Evolutionary conservation across 2,329 filamentous ascomycete genomes (phyloP).

Genomic region (Fusarium secorum): DNA sequence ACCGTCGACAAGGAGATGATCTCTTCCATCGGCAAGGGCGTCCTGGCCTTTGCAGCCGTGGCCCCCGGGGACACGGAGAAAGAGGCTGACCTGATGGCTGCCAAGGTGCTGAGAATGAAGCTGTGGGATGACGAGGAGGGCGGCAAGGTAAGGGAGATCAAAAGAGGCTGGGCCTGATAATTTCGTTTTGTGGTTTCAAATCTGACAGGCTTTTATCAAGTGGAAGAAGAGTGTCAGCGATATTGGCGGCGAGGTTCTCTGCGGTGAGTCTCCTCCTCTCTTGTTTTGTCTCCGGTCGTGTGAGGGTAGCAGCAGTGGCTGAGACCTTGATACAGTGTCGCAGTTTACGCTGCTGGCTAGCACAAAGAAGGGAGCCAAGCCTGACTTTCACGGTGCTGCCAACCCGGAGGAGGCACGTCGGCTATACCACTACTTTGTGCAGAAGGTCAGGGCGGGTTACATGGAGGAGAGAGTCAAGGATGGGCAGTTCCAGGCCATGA

Average conservation of each 20-base stretch:
- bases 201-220: slow-evolving; percentile 52
- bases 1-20: slow-evolving; percentile 91
- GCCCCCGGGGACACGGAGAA: slow-evolving; percentile 90
- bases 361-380: slow-evolving; percentile 95
- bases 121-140: slow-evolving; percentile 87
- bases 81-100: slow-evolving; percentile 83
- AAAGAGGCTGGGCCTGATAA: background rate
- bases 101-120: slow-evolving; percentile 87
- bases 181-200: background rate
- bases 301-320: background rate
- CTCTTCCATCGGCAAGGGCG: slow-evolving; percentile 87
- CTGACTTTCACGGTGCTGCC: slow-evolving; percentile 91
- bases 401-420: slow-evolving; percentile 78
- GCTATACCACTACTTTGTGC: slow-evolving; percentile 85
- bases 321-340: slow-evolving; percentile 71
- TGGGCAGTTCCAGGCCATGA: slow-evolving; percentile 98
- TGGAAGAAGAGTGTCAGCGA: slow-evolving; percentile 94
- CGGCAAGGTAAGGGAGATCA: slow-evolving; percentile 60
- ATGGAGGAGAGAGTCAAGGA: slow-evolving; percentile 81
- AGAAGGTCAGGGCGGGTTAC: slow-evolving; percentile 78
- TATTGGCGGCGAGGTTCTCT: slow-evolving; percentile 90
- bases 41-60: slow-evolving; percentile 91
- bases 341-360: slow-evolving; percentile 94
- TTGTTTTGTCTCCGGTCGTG: background rate
- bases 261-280: slow-evolving; percentile 64